These are phyloP conservation scores for Peniophora sp. DNA, from an alignment of 1,284 basidiomycete genomes.

Conservation along the genomic window DNA sequence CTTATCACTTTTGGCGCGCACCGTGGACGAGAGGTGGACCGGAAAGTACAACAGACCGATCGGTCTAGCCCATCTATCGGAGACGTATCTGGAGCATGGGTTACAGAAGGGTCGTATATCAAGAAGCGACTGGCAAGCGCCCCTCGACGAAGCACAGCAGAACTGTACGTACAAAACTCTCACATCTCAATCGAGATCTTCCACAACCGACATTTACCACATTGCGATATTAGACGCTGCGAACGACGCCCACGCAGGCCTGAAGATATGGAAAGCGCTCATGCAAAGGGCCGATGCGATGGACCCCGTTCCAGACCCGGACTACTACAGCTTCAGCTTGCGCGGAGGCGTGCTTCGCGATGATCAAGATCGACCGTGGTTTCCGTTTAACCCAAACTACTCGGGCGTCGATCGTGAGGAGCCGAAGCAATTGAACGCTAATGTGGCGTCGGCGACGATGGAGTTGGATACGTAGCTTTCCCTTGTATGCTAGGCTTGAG, in stretches of 20 bases:
- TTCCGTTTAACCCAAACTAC: constrained; percentile 52
- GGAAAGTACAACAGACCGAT: constrained; percentile 49
- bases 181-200: not conserved
- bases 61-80: constrained; percentile 53
- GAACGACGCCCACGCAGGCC: constrained; percentile 61
- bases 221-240: constrained; percentile 46
- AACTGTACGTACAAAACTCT: constrained; percentile 39
- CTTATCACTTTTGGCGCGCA: constrained; percentile 56
- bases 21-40: constrained; percentile 59
- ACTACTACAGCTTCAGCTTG: constrained; percentile 52
- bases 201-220: constrained; percentile 2
- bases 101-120: constrained; percentile 52
- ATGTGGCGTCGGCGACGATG: not conserved
- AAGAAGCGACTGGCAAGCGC: constrained; percentile 56
- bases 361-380: constrained; percentile 34
- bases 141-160: constrained; percentile 36
- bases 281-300: constrained; percentile 30
- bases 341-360: constrained; percentile 37
- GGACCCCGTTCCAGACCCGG: constrained; percentile 29
- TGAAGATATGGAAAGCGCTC: constrained; percentile 39
- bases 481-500: too few species aligned
- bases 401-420: constrained; percentile 39
- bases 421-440: not conserved
- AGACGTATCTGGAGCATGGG: constrained; percentile 42
- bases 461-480: not conserved